Evolutionary conservation across 345 rosid species (phyloP), one percentile per base, ranked within the genome.

Genomic region (Aquilaria yunnanensis): DNA sequence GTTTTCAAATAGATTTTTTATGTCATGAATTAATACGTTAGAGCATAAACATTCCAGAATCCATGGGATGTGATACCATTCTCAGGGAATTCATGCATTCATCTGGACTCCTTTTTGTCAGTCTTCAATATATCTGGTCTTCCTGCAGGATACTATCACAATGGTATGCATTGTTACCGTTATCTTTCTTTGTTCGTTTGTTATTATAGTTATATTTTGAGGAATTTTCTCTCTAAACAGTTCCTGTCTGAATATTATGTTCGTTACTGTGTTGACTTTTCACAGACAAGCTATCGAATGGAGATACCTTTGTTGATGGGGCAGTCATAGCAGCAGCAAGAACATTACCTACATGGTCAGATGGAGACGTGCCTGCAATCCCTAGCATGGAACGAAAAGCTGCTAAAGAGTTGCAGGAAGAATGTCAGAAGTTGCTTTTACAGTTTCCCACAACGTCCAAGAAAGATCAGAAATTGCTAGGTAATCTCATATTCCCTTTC

Each of bases 251-350:
- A 23, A 32, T 2, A 45, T 34, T 64, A 52, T 14, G 6, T 2
- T n/a, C 29, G 6, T 52, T 14, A 9, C 5, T 52, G 29, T 14
- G 29, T 1, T 13, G 55, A 51, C 52, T 48, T 57, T 49, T 69
- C 32, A 48, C 80, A 85, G 94, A 75, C 50, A 70, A 75, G 74
- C 66, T 82, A 62, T 72, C 89, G 1, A 71, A 59, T 2, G 68
- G 72, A 6, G 87, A 83, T 63, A 59, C 79, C 52, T 93, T 90
- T 64, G 84, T 90, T 29, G 94, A 90, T 60, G 96, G 98, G 78
- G 89, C 94, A 1, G 85, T 93, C 59, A 69, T 88, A 64, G 98
- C 97, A 37, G 92, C 96, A 47, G 96, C 97, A 60, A 83, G 98
- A 76, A 80, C 92, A 10, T 68, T 93, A 60, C 96, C 98, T 2